phyloP scores from a whole-genome alignment of 257 asterid species.

The Nicotiana tabacum region DNA sequence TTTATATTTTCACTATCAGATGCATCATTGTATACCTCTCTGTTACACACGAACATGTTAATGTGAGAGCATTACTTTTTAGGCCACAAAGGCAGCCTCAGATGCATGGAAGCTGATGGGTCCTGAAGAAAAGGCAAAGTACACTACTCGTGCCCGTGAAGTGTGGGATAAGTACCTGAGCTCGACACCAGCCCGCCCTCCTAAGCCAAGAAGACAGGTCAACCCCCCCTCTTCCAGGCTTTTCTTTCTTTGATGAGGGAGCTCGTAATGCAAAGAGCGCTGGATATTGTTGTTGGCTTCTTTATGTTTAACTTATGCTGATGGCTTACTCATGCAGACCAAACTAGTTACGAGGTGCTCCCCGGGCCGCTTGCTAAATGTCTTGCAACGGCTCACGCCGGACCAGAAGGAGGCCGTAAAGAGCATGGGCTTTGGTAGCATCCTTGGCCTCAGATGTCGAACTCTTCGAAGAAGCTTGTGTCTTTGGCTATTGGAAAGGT shows the following conservation, averaged over 20 bases:
- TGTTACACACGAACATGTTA: background rate
- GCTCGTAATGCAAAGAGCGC: background rate
- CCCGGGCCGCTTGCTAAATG: conserved; percentile 86
- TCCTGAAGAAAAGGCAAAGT: conserved; percentile 85
- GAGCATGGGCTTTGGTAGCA: conserved; percentile 97
- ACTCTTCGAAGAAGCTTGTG: conserved; percentile 91
- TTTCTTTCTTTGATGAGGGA: background rate
- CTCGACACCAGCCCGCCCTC: conserved; percentile 70
- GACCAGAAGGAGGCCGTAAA: conserved; percentile 84
- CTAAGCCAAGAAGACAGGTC: conserved; percentile 90
- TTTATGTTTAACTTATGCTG: background rate
- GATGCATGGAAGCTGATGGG: conserved; percentile 95
- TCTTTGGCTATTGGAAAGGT: conserved; percentile 88
- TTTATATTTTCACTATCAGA: conserved; percentile 11
- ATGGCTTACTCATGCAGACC: conserved; percentile 51
- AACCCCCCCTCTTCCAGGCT: background rate
- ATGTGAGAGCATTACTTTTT: conserved; percentile 8
- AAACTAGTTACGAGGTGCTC: conserved; percentile 98
- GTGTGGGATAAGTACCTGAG: conserved; percentile 92
- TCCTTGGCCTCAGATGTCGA: conserved; percentile 88
- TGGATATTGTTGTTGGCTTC: background rate
- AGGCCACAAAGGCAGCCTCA: conserved; percentile 99
- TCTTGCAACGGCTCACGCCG: conserved; percentile 72
- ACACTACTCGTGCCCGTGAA: conserved; percentile 93
- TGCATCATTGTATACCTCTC: background rate